phyloP scores from a whole-genome alignment of 169 alveolate species.

The Eimeria zaria region DNA sequence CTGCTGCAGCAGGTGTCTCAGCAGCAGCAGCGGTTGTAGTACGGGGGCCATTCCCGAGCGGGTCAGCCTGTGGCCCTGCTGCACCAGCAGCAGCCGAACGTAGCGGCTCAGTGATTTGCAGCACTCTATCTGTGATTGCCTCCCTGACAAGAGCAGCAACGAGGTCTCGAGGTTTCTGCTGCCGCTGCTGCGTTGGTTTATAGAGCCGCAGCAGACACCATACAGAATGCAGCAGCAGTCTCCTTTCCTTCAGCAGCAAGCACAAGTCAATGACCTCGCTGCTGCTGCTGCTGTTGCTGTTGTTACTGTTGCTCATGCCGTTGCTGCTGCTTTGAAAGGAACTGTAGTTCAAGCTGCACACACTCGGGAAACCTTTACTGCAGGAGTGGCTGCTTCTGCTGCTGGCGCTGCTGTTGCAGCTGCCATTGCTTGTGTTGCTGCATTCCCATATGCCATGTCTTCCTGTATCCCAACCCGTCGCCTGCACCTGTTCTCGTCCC shows the following conservation, averaged over 20 bases:
- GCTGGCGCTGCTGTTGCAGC: slow-evolving; percentile 31
- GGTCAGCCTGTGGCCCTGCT: background rate
- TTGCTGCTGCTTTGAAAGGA: background rate
- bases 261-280: slow-evolving; percentile 17
- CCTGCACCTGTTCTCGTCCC: background rate
- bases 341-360: background rate
- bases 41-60: background rate
- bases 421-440: slow-evolving; percentile 38
- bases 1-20: slow-evolving; percentile 18
- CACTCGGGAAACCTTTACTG: background rate
- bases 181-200: slow-evolving; percentile 65
- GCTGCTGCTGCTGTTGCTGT: slow-evolving; percentile 62
- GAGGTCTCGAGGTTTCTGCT: slow-evolving; percentile 45
- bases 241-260: slow-evolving; percentile 1
- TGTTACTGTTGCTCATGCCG: slow-evolving; percentile 5
- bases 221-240: slow-evolving; percentile 55
- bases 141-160: slow-evolving; percentile 19
- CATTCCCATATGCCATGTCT: slow-evolving; percentile 26
- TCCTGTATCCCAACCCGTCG: slow-evolving; percentile 16
- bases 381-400: background rate
- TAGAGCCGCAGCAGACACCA: slow-evolving; percentile 50
- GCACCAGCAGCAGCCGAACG: slow-evolving; percentile 28
- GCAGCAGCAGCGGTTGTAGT: slow-evolving; percentile 1
- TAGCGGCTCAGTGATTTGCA: slow-evolving; percentile 8
- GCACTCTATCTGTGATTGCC: background rate